Base-by-base conservation (phyloP, 441 rosid species). In the Erodium texanum region DNA sequence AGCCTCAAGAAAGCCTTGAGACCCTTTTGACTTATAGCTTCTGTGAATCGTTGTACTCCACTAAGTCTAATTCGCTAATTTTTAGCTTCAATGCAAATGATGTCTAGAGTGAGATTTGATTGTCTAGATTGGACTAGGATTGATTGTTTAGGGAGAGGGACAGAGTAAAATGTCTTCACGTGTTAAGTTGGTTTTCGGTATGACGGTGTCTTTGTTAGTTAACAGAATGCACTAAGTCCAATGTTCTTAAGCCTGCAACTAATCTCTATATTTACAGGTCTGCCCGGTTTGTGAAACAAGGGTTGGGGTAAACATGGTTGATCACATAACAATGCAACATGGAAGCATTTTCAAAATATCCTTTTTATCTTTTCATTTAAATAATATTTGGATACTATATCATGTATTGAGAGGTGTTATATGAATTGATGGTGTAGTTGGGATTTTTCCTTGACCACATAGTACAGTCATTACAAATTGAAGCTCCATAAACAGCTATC, bases 401-500 rank as follows among this genome's bases (percentile, higher is more conserved):
- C 36, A 2, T 32, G 3, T 32, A 6, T 32, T 6, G 6, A 32
- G 3, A 32, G 36, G 2, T 6, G 36, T 2, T 32, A 32, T n/a
- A n/a, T n/a, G n/a, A 38, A 10, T 38, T 7, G 45, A 38, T 38
- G 45, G 12, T 38, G 8, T 38, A 38, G 1, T 4, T 63, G 18
- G 34, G 27, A 15, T 79, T 74, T 74, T 29, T 29, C 88, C 88
- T 81, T 86, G 77, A 84, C 85, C 65, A 59, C 54, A 29, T 64
- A 68, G 73, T 76, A 86, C 87, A 73, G 78, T 64, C 77, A 78
- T 72, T 81, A 79, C 62, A 80, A 71, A 68, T 70, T 81, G 71
- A 85, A 81, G 69, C 68, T 73, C 58, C 66, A 62, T 71, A 85
- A 83, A 81, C 89, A 66, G 32, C 80, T 73, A 58, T 80, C 82